phyloP scores from a whole-genome alignment of 2,329 filamentous ascomycete genomes.

The Epichloe coenophiala region DNA sequence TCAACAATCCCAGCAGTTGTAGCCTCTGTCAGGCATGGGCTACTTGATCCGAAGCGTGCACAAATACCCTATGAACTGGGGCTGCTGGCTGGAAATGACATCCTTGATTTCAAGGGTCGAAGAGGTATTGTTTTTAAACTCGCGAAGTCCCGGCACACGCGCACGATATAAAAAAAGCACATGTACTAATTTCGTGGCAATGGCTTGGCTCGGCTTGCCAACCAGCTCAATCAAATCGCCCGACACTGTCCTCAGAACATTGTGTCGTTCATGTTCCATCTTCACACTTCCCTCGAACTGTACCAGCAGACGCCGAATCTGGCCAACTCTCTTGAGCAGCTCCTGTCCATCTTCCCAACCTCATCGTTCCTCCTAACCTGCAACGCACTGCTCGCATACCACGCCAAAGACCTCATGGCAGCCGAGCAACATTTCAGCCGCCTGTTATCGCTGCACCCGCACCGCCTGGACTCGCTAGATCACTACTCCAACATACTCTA shows the following conservation, averaged over 20 bases:
- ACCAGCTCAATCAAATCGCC: slow-evolving; percentile 56
- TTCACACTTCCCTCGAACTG: slow-evolving; percentile 81
- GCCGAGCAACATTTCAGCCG: slow-evolving; percentile 61
- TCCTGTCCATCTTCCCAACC: slow-evolving; percentile 71
- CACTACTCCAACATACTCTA: slow-evolving; percentile 97
- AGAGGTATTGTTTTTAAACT: slow-evolving; percentile 42
- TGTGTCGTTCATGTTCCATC: slow-evolving; percentile 85
- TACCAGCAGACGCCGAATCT: slow-evolving; percentile 72
- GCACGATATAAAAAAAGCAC: not conserved
- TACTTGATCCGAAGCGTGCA: slow-evolving; percentile 85
- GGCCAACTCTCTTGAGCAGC: slow-evolving; percentile 60
- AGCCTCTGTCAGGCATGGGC: slow-evolving; percentile 33
- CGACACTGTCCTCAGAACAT: slow-evolving; percentile 75
- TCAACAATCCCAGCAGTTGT: too few relatives aligned
- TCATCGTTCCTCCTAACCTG: slow-evolving; percentile 87
- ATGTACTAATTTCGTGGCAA: too few relatives aligned
- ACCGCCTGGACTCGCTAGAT: slow-evolving; percentile 77
- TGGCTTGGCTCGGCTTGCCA: too few relatives aligned
- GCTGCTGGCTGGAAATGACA: slow-evolving; percentile 87
- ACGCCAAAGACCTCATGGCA: slow-evolving; percentile 66
- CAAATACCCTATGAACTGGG: slow-evolving; percentile 90
- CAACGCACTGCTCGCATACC: slow-evolving; percentile 76
- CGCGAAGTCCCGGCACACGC: not conserved
- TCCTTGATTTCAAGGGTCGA: slow-evolving; percentile 66
- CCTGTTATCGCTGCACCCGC: slow-evolving; percentile 59